phyloP scores from a whole-genome alignment of 768 basidiomycete species.

The Leccinum uliginosum region DNA sequence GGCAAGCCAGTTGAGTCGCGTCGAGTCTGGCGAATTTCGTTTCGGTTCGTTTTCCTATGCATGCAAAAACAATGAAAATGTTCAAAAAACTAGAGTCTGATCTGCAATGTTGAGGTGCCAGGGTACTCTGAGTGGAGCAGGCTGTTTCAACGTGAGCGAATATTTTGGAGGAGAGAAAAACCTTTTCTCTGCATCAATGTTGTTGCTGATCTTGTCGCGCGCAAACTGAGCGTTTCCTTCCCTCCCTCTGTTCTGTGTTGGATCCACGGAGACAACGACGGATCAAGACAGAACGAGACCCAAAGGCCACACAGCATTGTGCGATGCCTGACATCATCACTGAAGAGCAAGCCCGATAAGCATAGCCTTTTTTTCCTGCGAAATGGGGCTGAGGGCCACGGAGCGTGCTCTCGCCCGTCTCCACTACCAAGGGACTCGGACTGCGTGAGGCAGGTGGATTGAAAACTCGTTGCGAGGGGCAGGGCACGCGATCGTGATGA shows the following conservation, averaged over 20 bases:
- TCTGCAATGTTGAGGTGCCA: neutral
- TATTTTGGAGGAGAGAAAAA: neutral
- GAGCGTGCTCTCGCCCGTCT: neutral
- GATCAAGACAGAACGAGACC: neutral
- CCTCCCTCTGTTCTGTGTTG: neutral
- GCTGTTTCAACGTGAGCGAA: neutral
- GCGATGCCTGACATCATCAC: neutral
- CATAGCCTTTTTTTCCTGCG: neutral
- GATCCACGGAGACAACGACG: neutral
- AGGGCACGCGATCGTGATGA: neutral
- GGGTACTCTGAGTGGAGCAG: neutral
- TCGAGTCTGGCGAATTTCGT: neutral
- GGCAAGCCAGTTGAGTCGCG: conserved; percentile 17
- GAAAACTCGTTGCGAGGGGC: neutral
- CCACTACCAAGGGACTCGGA: neutral
- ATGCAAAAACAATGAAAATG: neutral
- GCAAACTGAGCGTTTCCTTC: neutral
- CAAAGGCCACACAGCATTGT: neutral
- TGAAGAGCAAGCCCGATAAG: neutral
- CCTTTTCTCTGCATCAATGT: neutral
- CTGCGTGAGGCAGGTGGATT: neutral
- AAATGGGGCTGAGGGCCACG: neutral
- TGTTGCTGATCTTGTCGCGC: neutral
- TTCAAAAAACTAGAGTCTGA: neutral
- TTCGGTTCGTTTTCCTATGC: neutral